Evolutionary conservation across 805 yeast genomes (phyloP).

Genomic region (Tetrapisispora fleetii): DNA sequence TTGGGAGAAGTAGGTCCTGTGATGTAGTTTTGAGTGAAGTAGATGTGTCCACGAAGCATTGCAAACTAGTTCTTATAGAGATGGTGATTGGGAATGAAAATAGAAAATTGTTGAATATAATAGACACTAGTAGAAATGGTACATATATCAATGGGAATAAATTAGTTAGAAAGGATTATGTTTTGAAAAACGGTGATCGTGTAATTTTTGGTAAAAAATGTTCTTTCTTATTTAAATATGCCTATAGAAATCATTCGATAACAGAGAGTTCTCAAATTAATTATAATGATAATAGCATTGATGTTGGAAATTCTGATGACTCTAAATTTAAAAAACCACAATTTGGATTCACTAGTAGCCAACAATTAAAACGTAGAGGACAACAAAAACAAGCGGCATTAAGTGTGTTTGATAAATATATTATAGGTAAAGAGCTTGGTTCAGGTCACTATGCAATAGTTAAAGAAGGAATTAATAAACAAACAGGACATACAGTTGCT

Average conservation of each 20-base stretch:
- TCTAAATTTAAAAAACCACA: slow-evolving; percentile 23
- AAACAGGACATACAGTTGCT: slow-evolving; percentile 54
- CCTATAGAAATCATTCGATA: slow-evolving; percentile 4
- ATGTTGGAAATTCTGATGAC: slow-evolving; percentile 3
- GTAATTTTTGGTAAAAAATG: slow-evolving; percentile 48
- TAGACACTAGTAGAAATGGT: slow-evolving; percentile 54
- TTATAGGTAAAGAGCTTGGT: slow-evolving; percentile 50
- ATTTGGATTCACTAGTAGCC: slow-evolving; percentile 17
- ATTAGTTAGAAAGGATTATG: slow-evolving; percentile 37
- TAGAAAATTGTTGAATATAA: slow-evolving; percentile 36
- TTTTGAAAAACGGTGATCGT: slow-evolving; percentile 56
- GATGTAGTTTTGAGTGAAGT: slow-evolving; percentile 43
- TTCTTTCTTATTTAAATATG: slow-evolving; percentile 40
- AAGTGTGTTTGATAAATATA: slow-evolving; percentile 46
- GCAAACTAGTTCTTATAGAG: slow-evolving; percentile 39
- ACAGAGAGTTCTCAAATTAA: background rate
- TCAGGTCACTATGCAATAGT: slow-evolving; percentile 79
- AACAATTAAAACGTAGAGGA: slow-evolving; percentile 9
- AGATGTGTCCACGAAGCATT: slow-evolving; percentile 60
- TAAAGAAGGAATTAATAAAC: slow-evolving; percentile 51
- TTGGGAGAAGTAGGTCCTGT: slow-evolving; percentile 54
- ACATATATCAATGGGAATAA: slow-evolving; percentile 51
- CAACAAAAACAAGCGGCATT: slow-evolving; percentile 10
- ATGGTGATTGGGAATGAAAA: slow-evolving; percentile 27
- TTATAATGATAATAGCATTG: background rate